Evolutionary conservation across 2,329 filamentous ascomycete species (phyloP).

Genomic region (Fusarium pseudonygamai): DNA sequence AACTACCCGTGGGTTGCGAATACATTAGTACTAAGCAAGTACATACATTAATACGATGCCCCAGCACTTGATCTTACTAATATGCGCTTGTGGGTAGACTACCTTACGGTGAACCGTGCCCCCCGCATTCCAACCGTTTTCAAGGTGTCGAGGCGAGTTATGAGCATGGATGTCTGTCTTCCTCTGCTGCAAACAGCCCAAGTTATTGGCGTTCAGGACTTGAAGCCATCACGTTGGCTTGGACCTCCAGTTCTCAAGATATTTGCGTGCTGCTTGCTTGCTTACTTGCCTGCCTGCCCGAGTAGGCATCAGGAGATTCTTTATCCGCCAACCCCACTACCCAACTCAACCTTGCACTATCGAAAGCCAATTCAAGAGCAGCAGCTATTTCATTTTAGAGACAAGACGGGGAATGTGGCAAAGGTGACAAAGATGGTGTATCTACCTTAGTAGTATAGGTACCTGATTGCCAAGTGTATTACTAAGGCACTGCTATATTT

Average conservation of each 20-base stretch:
- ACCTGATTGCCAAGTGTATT: background rate
- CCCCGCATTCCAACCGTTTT: constrained; percentile 36
- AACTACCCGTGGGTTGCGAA: background rate
- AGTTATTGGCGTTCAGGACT: too few species aligned
- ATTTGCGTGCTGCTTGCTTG: background rate
- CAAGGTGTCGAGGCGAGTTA: background rate
- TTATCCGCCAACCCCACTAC: background rate
- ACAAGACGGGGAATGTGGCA: background rate
- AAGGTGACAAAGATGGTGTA: background rate
- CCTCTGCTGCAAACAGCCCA: background rate
- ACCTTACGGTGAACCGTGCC: constrained; percentile 21
- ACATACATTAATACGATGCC: background rate
- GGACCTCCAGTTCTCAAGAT: background rate
- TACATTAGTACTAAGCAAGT: background rate
- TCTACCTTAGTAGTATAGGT: background rate
- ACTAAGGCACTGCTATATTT: background rate
- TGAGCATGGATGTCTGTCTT: background rate
- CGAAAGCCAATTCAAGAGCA: background rate
- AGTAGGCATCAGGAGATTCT: background rate
- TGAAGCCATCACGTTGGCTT: too few species aligned
- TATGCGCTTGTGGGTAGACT: background rate
- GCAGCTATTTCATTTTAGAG: background rate
- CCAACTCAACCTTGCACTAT: constrained; percentile 1
- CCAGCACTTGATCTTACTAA: background rate
- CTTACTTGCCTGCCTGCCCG: background rate